Evolutionary conservation across 2,329 filamentous ascomycete genomes (phyloP).

Genomic region (Falciphora oryzae): DNA sequence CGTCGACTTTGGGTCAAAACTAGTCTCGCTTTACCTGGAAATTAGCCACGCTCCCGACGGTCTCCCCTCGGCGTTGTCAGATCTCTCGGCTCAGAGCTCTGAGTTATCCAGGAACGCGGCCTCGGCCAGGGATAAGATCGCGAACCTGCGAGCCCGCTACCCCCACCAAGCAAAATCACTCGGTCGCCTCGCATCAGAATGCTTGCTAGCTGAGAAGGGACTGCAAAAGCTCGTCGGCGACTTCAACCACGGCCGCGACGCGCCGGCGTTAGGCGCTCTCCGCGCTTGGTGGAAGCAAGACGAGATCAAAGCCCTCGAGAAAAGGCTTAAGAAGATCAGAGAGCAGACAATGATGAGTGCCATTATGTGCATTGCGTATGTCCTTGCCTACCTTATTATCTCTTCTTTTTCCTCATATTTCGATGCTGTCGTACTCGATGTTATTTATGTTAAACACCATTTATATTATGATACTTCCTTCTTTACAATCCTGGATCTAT

Average conservation of each 20-base stretch:
- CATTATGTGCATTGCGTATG: background rate
- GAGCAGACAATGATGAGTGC: background rate
- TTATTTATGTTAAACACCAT: no score
- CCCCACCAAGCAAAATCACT: background rate
- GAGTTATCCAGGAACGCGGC: background rate
- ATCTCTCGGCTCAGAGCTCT: background rate
- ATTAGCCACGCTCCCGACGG: background rate
- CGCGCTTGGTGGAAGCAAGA: background rate
- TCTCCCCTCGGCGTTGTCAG: background rate
- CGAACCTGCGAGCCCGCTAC: background rate
- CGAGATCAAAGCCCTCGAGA: background rate
- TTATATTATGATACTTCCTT: no score
- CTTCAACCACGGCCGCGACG: background rate
- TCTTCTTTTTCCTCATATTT: no score
- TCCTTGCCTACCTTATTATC: no score
- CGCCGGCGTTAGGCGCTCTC: background rate
- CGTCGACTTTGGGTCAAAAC: background rate
- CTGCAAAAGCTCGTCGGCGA: background rate
- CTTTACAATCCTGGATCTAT: no score
- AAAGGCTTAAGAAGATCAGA: background rate
- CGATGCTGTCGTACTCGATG: no score
- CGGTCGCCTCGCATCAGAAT: background rate
- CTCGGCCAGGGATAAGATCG: background rate
- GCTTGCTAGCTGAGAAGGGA: background rate
- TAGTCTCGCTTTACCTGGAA: background rate